Conservation (phyloP, 352 stramenopile species). For the Salisapilia sapeloensis region DNA sequence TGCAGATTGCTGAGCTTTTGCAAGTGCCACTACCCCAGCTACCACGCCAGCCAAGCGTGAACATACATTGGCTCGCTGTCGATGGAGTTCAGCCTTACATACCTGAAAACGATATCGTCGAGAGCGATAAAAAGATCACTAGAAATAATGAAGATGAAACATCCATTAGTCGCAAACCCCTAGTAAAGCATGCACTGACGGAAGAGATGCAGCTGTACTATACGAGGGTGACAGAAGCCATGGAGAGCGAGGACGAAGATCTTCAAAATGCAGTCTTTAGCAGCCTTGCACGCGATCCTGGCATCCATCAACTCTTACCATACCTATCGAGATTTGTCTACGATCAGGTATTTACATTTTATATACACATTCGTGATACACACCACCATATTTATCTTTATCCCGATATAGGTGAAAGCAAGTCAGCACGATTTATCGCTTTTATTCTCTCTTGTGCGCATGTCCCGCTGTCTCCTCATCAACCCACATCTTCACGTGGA, state of each 20-base stretch:
- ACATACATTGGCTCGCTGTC: conserved; percentile 72
- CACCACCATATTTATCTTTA: not conserved
- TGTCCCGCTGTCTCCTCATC: conserved; percentile 76
- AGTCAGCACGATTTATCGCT: conserved; percentile 62
- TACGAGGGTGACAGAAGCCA: conserved; percentile 67
- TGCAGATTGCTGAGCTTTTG: conserved; percentile 47
- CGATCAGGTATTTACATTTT: conserved; percentile 28
- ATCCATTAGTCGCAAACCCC: conserved; percentile 50
- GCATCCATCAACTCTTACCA: conserved; percentile 80
- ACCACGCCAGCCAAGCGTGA: conserved; percentile 47
- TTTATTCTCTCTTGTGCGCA: conserved; percentile 75
- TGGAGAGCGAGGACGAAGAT: conserved; percentile 59
- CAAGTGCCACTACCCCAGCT: conserved; percentile 59
- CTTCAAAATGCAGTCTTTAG: conserved; percentile 59
- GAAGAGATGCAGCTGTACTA: conserved; percentile 85
- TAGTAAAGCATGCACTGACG: conserved; percentile 76
- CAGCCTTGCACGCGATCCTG: conserved; percentile 65
- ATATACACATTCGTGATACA: not conserved
- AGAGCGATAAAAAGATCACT: conserved; percentile 42
- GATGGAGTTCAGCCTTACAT: conserved; percentile 71
- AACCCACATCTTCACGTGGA: conserved; percentile 88
- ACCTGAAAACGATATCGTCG: conserved; percentile 66
- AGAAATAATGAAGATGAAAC: conserved; percentile 67
- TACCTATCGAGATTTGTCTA: conserved; percentile 84
- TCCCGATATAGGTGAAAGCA: conserved; percentile 36